phyloP scores from a whole-genome alignment of 2,329 filamentous ascomycete species.

The Scedosporium aurantiacum region DNA sequence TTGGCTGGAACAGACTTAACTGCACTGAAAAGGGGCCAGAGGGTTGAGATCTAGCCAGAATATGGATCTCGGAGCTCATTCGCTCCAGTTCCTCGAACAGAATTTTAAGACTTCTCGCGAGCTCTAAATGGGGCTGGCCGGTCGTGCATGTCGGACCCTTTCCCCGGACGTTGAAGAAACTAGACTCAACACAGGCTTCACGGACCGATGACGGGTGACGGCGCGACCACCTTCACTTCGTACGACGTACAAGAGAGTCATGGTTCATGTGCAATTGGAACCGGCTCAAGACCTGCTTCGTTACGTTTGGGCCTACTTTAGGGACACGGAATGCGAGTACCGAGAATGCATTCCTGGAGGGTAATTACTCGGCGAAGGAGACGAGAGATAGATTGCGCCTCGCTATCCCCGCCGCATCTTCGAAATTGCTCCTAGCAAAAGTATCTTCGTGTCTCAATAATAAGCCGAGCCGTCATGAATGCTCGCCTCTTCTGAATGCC shows the following conservation, averaged over 20 bases:
- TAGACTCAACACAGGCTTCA: neutral
- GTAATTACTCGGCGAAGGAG: neutral
- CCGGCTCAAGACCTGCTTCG: neutral
- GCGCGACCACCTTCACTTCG: neutral
- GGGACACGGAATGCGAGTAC: no score
- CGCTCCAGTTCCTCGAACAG: neutral
- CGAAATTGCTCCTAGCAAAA: neutral
- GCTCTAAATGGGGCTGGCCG: no score
- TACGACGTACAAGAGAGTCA: neutral
- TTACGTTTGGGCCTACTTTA: neutral
- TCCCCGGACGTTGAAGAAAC: no score
- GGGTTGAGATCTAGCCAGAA: neutral
- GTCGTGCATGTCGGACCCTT: no score
- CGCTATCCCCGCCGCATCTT: neutral
- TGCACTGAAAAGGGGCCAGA: neutral
- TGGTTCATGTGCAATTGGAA: neutral
- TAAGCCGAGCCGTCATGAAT: neutral
- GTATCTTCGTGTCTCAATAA: constrained; percentile 3
- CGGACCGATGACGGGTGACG: neutral
- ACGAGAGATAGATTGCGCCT: neutral
- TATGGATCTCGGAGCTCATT: neutral
- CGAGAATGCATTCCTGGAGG: neutral
- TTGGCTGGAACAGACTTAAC: neutral
- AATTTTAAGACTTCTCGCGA: neutral
- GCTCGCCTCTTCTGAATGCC: neutral